Base-by-base conservation (phyloP, 768 basidiomycete genomes). In the Lyophyllum semitale region DNA sequence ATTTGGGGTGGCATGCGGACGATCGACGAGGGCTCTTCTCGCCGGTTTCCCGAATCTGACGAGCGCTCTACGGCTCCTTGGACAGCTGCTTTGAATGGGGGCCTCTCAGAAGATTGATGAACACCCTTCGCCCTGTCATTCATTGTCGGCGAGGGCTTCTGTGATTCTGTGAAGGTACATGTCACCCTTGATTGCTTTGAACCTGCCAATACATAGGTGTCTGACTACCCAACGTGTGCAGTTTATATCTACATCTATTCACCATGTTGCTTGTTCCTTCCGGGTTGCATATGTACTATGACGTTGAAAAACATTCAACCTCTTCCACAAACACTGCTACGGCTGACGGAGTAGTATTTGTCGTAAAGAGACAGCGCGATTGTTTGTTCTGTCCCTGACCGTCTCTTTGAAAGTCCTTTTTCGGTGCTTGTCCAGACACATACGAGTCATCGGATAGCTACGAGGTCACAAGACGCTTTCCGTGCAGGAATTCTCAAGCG, bases 21-120 rank as follows among this genome's bases (percentile, higher is more conserved):
- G 20, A 54, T 59, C 22, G 48, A 50, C 17, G 37, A 51, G 27
- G 57, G 37, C 8, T 33, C 53, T 23, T 50, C 41, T 23, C 57
- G 49, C 41, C 56, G 60, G 60, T 72, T 68, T 66, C 69, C 74
- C 37, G 69, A 77, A 17, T 81, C 79, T 53, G 74, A 73, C 55
- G 77, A 79, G 68, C 77, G 79, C 42, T 81, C 75, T 49, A 79
- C 79, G 38, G 73, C 62, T 40, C 63, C 52, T 47, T 69, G 65
- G 67, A 53, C 55, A 48, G 53, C 66, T 56, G 49, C 48, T 51
- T 57, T 61, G 51, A 60, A 66, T 61, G 41, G 53, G 50, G 43
- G 40, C 18, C 55, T 27, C 29, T 47, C 44, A 38, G 32, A 26
- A 51, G n/a, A 38, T 49, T 54, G 57, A 51, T 46, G n/a, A n/a